These are phyloP conservation scores for Ephemerocybe angulata DNA, from an alignment of 768 basidiomycete genomes.

Conservation along the genomic window DNA sequence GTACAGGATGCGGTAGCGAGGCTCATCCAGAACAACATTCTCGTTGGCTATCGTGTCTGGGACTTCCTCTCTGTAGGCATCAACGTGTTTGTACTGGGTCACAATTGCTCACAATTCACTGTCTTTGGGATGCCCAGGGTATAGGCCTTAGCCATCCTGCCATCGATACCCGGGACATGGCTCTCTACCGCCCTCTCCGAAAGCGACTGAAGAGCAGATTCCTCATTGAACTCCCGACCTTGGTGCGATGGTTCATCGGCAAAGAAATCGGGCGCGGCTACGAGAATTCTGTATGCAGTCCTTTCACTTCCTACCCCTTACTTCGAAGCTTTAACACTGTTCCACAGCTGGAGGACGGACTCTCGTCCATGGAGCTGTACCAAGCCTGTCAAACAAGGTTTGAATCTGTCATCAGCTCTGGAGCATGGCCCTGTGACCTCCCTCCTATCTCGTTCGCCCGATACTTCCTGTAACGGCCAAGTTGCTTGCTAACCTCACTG, in stretches of 20 bases:
- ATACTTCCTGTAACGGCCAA: conserved; percentile 5
- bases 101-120: background rate
- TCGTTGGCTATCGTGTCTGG: conserved; percentile 58
- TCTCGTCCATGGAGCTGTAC: conserved; percentile 51
- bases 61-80: conserved; percentile 46
- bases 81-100: no score
- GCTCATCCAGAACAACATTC: conserved; percentile 43
- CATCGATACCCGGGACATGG: conserved; percentile 51
- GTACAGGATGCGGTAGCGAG: conserved; percentile 42
- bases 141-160: conserved; percentile 50
- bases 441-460: conserved; percentile 25
- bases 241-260: conserved; percentile 45
- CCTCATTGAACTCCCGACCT: conserved; percentile 36
- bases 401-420: conserved; percentile 40
- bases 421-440: conserved; percentile 51
- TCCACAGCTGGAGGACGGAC: conserved; percentile 43
- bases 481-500: no score
- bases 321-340: background rate
- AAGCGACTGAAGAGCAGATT: conserved; percentile 35
- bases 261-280: conserved; percentile 38
- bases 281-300: conserved; percentile 45
- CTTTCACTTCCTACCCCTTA: background rate
- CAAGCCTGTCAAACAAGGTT: conserved; percentile 47
- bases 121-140: conserved; percentile 31
- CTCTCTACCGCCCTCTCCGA: conserved; percentile 48